Conservation (phyloP, 495 filamentous ascomycete genomes). For the Cercophora sp. region DNA sequence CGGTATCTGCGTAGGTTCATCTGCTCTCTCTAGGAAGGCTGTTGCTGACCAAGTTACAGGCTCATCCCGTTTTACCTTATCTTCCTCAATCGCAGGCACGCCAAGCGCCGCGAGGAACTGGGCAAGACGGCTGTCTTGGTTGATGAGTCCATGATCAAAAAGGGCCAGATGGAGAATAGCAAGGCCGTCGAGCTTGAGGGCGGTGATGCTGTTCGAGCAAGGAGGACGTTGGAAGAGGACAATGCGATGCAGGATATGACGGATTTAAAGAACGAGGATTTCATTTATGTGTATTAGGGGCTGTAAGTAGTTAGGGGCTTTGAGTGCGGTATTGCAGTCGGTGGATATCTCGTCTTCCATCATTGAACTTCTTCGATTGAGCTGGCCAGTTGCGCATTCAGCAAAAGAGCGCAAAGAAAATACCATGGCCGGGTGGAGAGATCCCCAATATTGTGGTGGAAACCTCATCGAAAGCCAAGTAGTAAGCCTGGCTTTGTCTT, state of each 20-base stretch:
- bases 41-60: too few relatives aligned
- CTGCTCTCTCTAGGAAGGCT: too few relatives aligned
- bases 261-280: conserved; percentile 54
- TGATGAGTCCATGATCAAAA: conserved; percentile 40
- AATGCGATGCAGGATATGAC: conserved; percentile 51
- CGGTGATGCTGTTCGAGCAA: conserved; percentile 36
- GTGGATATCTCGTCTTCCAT: too few relatives aligned
- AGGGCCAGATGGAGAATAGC: conserved; percentile 38
- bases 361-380: too few relatives aligned
- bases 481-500: too few relatives aligned
- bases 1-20: conserved; percentile 27
- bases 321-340: too few relatives aligned
- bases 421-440: too few relatives aligned
- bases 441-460: too few relatives aligned
- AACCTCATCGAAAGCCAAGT: too few relatives aligned
- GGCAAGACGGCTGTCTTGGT: conserved; percentile 41
- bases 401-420: too few relatives aligned
- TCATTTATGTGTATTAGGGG: conserved; percentile 58
- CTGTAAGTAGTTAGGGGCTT: too few relatives aligned
- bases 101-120: conserved; percentile 38
- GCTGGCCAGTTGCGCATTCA: too few relatives aligned
- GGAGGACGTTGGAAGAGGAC: conserved; percentile 37
- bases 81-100: conserved; percentile 45
- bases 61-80: conserved; percentile 45
- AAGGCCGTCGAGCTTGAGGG: conserved; percentile 47